A percentile compares a stretch with the other conserved stretches of the same genome.
These are phyloP conservation scores for Phytophthora lateralis DNA, from an alignment of 352 stramenopile genomes.

Conservation along the genomic window DNA sequence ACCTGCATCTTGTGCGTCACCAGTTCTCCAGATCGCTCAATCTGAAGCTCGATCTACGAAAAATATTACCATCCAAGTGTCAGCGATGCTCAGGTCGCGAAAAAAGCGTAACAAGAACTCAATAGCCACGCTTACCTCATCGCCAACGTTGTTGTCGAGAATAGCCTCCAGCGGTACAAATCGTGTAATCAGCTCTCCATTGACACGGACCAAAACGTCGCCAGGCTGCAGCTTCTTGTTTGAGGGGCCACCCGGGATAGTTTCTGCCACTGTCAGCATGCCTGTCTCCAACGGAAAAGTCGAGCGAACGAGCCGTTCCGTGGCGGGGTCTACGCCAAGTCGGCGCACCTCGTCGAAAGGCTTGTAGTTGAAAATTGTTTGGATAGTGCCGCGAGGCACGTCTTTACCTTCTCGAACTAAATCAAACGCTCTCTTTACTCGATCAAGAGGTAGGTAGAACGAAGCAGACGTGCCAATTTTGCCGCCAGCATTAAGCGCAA, in stretches of 20 bases:
- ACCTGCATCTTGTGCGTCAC: conserved; percentile 70
- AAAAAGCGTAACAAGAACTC: neutral
- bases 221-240: conserved; percentile 86
- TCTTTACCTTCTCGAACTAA: conserved; percentile 70
- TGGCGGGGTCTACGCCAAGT: conserved; percentile 78
- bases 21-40: conserved; percentile 80
- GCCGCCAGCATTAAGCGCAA: conserved; percentile 92
- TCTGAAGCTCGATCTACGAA: conserved; percentile 69
- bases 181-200: conserved; percentile 78
- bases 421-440: conserved; percentile 88
- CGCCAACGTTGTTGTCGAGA: conserved; percentile 78
- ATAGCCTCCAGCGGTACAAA: conserved; percentile 89
- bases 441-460: conserved; percentile 92
- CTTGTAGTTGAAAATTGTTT: conserved; percentile 91
- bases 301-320: conserved; percentile 77
- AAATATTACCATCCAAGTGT: neutral
- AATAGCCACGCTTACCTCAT: conserved; percentile 43
- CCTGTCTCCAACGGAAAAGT: conserved; percentile 87
- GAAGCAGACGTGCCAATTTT: conserved; percentile 87
- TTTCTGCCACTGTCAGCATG: conserved; percentile 91
- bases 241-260: conserved; percentile 77
- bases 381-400: conserved; percentile 87
- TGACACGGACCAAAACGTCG: conserved; percentile 89
- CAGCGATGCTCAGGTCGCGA: neutral
- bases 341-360: conserved; percentile 91